Percentiles rank a stretch among this genome's conserved stretches.
Conservation (phyloP, 345 rosid species). For the Adansonia digitata region DNA sequence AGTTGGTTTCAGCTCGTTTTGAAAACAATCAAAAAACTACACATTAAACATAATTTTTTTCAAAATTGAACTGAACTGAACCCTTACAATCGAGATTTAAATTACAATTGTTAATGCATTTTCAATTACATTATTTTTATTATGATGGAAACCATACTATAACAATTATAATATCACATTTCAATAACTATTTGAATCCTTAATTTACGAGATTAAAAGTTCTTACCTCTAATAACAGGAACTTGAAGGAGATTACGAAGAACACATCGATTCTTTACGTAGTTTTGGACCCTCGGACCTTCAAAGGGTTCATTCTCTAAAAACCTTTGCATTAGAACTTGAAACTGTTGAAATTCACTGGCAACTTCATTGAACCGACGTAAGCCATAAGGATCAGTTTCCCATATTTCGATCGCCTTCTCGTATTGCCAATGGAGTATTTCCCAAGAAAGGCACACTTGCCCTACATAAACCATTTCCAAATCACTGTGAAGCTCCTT, state of each 20-base stretch:
- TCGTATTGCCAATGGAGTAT: conserved; percentile 93
- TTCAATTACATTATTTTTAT: too few relatives aligned
- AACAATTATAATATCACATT: too few relatives aligned
- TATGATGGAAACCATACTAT: too few relatives aligned
- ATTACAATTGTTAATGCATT: too few relatives aligned
- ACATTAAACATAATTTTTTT: too few relatives aligned
- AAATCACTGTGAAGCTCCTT: conserved; percentile 62
- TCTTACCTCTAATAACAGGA: conserved; percentile 80
- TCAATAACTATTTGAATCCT: too few relatives aligned
- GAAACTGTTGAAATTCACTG: conserved; percentile 86
- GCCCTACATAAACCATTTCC: conserved; percentile 91
- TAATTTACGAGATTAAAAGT: too few relatives aligned
- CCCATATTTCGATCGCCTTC: conserved; percentile 65
- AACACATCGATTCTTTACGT: conserved; percentile 61
- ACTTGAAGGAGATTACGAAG: conserved; percentile 84
- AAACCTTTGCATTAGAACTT: conserved; percentile 81
- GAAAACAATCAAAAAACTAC: too few relatives aligned
- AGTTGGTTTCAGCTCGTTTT: too few relatives aligned
- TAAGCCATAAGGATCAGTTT: conserved; percentile 53
- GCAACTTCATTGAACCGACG: conserved; percentile 78
- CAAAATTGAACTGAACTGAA: too few relatives aligned
- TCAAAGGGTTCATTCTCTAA: conserved; percentile 78
- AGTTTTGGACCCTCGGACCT: conserved; percentile 74
- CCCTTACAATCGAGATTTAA: too few relatives aligned
- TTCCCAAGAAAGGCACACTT: conserved; percentile 96